phyloP scores from a whole-genome alignment of 31 red algal species.

The Bonnemaisonia californica region DNA sequence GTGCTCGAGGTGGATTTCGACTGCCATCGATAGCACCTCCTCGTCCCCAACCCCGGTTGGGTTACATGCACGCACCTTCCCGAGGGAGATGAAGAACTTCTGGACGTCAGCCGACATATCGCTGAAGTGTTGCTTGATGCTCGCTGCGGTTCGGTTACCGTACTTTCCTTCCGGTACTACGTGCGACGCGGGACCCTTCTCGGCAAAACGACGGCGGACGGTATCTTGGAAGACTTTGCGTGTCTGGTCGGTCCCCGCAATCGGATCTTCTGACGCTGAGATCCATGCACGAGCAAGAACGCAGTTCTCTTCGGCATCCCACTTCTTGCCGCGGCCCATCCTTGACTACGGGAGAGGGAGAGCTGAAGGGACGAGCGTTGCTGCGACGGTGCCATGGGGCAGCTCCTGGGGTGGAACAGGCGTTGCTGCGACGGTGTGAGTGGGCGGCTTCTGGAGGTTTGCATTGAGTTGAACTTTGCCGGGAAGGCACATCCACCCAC shows the following conservation, averaged over 20 bases:
- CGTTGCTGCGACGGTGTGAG: no score
- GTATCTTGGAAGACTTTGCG: slow-evolving; percentile 15
- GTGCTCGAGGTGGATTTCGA: slow-evolving; percentile 21
- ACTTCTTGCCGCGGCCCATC: slow-evolving; percentile 32
- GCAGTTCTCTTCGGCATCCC: slow-evolving; percentile 30
- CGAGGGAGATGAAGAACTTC: slow-evolving; percentile 16
- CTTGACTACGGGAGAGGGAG: not conserved
- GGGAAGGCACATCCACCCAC: not conserved
- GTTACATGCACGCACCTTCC: slow-evolving; percentile 12
- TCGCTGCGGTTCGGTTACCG: slow-evolving; percentile 9
- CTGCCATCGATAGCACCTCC: slow-evolving; percentile 38
- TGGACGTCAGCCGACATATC: slow-evolving; percentile 21
- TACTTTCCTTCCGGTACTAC: slow-evolving; percentile 20
- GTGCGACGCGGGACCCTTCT: slow-evolving; percentile 11
- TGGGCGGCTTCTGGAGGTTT: no score
- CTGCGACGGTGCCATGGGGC: not conserved
- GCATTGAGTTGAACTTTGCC: not conserved
- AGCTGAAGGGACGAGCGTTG: not conserved
- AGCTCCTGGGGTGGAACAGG: not conserved
- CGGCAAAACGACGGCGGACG: slow-evolving; percentile 28
- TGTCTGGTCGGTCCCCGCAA: slow-evolving; percentile 18
- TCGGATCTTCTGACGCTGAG: slow-evolving; percentile 24
- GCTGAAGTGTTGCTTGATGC: slow-evolving; percentile 29
- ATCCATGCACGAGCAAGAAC: slow-evolving; percentile 47
- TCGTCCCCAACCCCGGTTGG: slow-evolving; percentile 34